Conservation (phyloP, 1,284 basidiomycete genomes). For the Trametes sp. region DNA sequence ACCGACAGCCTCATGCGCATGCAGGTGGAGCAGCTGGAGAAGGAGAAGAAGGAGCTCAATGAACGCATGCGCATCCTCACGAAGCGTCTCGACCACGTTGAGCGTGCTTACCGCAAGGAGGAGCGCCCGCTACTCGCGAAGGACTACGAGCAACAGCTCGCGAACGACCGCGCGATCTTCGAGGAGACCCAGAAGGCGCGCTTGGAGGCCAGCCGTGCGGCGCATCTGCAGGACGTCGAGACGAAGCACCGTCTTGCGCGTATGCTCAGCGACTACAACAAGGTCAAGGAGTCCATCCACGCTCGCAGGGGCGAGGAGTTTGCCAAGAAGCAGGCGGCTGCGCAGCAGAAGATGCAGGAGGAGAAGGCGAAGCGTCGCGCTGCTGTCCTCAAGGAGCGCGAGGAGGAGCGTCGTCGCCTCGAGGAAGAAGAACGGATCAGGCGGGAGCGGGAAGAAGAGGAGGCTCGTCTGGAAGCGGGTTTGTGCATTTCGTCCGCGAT, state of each 20-base stretch:
- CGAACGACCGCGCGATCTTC: slow-evolving; percentile 76
- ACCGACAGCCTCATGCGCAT: slow-evolving; percentile 90
- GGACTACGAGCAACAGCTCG: slow-evolving; percentile 92
- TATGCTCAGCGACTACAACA: slow-evolving; percentile 80
- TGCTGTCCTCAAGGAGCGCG: slow-evolving; percentile 61
- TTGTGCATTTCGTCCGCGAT: slow-evolving; percentile 30
- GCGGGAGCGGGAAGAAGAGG: slow-evolving; percentile 61
- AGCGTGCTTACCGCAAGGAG: slow-evolving; percentile 95
- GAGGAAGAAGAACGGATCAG: slow-evolving; percentile 58
- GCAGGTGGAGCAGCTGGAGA: slow-evolving; percentile 95
- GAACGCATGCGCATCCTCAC: slow-evolving; percentile 86
- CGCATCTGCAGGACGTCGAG: slow-evolving; percentile 77
- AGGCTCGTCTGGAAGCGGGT: slow-evolving; percentile 58
- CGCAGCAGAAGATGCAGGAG: slow-evolving; percentile 79
- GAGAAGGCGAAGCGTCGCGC: slow-evolving; percentile 84
- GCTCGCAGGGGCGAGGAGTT: slow-evolving; percentile 78
- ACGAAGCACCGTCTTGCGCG: slow-evolving; percentile 82
- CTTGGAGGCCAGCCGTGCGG: slow-evolving; percentile 64
- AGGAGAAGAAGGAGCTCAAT: slow-evolving; percentile 92
- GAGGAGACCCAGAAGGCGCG: slow-evolving; percentile 70
- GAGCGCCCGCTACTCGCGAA: slow-evolving; percentile 87
- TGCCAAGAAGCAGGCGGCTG: slow-evolving; percentile 64
- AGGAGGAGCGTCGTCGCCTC: slow-evolving; percentile 58
- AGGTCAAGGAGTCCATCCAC: slow-evolving; percentile 67
- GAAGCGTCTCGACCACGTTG: slow-evolving; percentile 95